phyloP scores from a whole-genome alignment of 768 basidiomycete genomes.

The Amanita rimosa region DNA sequence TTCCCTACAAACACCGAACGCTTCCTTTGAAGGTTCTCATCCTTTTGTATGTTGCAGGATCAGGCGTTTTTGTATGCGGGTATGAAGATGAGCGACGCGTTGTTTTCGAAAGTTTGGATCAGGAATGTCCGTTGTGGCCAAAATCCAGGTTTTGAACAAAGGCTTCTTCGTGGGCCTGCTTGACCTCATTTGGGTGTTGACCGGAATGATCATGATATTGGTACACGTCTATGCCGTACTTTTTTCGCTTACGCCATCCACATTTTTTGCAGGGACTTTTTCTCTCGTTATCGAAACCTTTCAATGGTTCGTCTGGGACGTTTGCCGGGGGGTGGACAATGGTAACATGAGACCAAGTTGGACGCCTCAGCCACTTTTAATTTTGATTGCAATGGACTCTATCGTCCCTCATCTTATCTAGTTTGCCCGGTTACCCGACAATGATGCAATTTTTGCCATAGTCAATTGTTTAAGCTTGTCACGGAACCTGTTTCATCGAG shows the following conservation, averaged over 20 bases:
- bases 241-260: not conserved
- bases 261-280: not conserved
- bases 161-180: not conserved
- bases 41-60: not conserved
- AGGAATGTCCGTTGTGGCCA: not conserved
- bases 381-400: not conserved
- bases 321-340: not conserved
- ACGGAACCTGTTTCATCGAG: not conserved
- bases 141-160: not conserved
- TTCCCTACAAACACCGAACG: not conserved
- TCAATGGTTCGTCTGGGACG: not conserved
- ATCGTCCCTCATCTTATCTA: not conserved
- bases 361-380: not conserved
- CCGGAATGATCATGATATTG: not conserved
- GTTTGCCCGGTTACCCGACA: not conserved
- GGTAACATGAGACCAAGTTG: not conserved
- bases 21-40: not conserved
- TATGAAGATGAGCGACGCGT: not conserved
- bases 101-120: not conserved
- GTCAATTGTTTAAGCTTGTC: not conserved
- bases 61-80: not conserved
- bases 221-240: not conserved
- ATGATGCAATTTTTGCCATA: too few relatives aligned
- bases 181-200: not conserved
- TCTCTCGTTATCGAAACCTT: not conserved